phyloP scores from a whole-genome alignment of 2,329 filamentous ascomycete species.

The Phoma sp. region DNA sequence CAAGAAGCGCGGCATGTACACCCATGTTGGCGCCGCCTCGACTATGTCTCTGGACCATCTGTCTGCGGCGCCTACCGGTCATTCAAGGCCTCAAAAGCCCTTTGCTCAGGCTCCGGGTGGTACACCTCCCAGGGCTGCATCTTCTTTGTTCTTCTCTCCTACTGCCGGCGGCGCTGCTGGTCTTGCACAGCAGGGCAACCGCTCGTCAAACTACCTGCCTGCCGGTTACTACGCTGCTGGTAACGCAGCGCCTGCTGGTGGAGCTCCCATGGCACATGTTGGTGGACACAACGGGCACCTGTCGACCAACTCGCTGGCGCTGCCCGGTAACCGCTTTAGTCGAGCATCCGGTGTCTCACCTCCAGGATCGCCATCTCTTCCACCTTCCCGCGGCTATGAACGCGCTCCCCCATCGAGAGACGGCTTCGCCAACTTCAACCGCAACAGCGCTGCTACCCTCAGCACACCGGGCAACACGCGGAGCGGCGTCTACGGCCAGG shows the following conservation, averaged over 20 bases:
- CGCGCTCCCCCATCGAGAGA: conserved; percentile 45
- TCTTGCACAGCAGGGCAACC: conserved; percentile 59
- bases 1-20: conserved; percentile 51
- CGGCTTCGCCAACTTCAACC: conserved; percentile 42
- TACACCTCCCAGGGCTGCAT: conserved; percentile 38
- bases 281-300: conserved; percentile 48
- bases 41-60: conserved; percentile 64
- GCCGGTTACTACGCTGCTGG: conserved; percentile 89
- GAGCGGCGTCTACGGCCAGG: conserved; percentile 39
- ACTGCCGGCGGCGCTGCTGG: conserved; percentile 70
- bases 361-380: conserved; percentile 45
- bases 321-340: conserved; percentile 45
- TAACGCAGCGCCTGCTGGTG: conserved; percentile 56
- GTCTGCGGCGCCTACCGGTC: conserved; percentile 45
- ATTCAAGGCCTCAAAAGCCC: conserved; percentile 39
- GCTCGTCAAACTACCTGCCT: conserved; percentile 82
- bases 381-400: conserved; percentile 47
- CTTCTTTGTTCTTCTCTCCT: conserved; percentile 90
- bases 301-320: conserved; percentile 40
- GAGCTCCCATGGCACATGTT: conserved; percentile 48
- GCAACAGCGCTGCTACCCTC: conserved; percentile 48
- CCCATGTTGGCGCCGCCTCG: conserved; percentile 58
- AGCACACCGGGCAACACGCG: conserved; percentile 44
- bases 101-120: conserved; percentile 35
- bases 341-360: conserved; percentile 44